These are phyloP conservation scores for Carex arenaria DNA, from an alignment of 202 grass and related monocot genomes.

Conservation along the genomic window DNA sequence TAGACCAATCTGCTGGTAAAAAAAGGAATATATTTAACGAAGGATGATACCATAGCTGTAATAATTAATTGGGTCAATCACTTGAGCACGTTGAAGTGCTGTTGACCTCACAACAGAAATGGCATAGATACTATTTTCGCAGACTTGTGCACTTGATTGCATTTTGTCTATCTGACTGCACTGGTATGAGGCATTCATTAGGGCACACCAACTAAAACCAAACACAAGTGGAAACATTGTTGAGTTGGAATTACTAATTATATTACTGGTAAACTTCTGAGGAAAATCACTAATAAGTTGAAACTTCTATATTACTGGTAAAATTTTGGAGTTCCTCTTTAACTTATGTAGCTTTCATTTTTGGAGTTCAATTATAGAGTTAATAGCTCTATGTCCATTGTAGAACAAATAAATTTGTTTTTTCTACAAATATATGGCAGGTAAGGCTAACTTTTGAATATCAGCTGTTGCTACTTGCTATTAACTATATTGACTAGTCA, in stretches of 20 bases:
- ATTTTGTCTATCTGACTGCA: neutral
- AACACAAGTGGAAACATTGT: neutral
- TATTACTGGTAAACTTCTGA: neutral
- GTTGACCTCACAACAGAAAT: neutral
- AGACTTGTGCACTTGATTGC: neutral
- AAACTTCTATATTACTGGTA: neutral
- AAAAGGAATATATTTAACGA: neutral
- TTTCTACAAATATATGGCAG: neutral
- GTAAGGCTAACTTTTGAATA: neutral
- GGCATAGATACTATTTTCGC: neutral
- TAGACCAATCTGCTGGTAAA: neutral
- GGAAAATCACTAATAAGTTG: neutral
- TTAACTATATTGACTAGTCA: neutral
- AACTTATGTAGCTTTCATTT: neutral
- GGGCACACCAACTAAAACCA: neutral
- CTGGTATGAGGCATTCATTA: neutral
- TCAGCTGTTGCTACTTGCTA: neutral
- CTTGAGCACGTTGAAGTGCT: neutral
- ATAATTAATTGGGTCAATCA: neutral
- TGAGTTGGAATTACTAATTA: neutral
- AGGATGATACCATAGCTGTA: neutral
- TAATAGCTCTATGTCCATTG: neutral
- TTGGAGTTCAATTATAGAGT: neutral
- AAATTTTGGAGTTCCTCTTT: neutral
- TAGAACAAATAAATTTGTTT: neutral